phyloP scores from a whole-genome alignment of 495 filamentous ascomycete genomes.

The Pseudomonodictys pantanalensis region DNA sequence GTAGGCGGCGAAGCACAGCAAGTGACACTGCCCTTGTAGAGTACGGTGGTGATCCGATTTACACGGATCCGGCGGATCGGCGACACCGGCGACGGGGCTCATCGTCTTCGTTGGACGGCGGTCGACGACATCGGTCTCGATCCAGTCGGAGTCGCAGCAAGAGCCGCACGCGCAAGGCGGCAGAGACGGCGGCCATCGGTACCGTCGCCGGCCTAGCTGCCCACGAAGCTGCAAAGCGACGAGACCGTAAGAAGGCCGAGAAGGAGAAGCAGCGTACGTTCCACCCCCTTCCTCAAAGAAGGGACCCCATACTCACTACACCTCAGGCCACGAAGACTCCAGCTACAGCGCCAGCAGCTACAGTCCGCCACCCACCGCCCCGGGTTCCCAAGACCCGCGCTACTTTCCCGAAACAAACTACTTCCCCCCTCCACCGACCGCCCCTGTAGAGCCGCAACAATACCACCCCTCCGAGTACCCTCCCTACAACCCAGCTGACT shows the following conservation, averaged over 20 bases:
- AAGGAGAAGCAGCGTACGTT: slow-evolving; percentile 37
- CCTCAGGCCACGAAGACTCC: slow-evolving; percentile 32
- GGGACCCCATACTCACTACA: not conserved
- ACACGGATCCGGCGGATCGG: slow-evolving; percentile 34
- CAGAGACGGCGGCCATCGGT: slow-evolving; percentile 65
- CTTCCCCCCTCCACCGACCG: slow-evolving; percentile 46
- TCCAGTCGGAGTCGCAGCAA: slow-evolving; percentile 34
- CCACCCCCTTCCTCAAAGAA: not conserved
- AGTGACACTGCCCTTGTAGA: slow-evolving; percentile 74
- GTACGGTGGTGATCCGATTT: slow-evolving; percentile 64
- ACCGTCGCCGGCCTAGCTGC: slow-evolving; percentile 76
- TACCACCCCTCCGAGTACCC: slow-evolving; percentile 22
- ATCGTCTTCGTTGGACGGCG: slow-evolving; percentile 43
- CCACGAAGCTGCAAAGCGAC: slow-evolving; percentile 63
- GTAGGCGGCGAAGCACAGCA: slow-evolving; percentile 53
- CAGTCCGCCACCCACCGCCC: slow-evolving; percentile 46
- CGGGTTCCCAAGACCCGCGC: slow-evolving; percentile 37
- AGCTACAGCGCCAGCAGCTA: slow-evolving; percentile 38
- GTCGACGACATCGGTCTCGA: slow-evolving; percentile 53
- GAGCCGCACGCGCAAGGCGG: slow-evolving; percentile 51
- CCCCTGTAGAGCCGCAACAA: slow-evolving; percentile 19
- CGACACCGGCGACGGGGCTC: slow-evolving; percentile 33
- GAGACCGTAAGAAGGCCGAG: slow-evolving; percentile 55
- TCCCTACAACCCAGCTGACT: slow-evolving; percentile 48
- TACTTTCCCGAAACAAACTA: slow-evolving; percentile 43